Conservation (phyloP, 805 yeast species). For the Clavispora asparagi region DNA sequence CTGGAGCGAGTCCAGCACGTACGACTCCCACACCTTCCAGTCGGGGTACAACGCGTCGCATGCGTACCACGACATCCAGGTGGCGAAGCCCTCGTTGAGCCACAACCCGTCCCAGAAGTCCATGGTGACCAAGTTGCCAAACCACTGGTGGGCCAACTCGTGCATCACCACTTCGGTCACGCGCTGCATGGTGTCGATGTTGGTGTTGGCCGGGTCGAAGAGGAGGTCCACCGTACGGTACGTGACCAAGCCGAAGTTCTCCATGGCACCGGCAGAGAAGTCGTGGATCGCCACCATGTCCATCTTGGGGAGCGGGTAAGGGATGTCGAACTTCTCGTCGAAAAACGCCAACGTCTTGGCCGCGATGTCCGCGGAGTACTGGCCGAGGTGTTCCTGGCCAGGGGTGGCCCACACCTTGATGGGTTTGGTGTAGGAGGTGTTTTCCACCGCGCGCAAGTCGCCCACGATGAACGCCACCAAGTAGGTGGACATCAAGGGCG, state of each 20-base stretch:
- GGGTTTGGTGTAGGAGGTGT: conserved; percentile 61
- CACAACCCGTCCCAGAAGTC: conserved; percentile 91
- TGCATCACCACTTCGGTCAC: conserved; percentile 85
- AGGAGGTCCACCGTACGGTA: conserved; percentile 73
- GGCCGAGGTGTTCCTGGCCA: conserved; percentile 67
- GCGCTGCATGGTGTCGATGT: conserved; percentile 58
- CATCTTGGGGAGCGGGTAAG: conserved; percentile 75
- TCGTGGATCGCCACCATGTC: conserved; percentile 82
- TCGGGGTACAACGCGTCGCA: conserved; percentile 73
- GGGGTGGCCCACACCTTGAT: conserved; percentile 79
- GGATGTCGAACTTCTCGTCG: conserved; percentile 66
- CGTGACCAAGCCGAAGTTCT: conserved; percentile 77
- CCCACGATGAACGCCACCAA: conserved; percentile 80
- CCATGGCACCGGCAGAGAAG: conserved; percentile 88
- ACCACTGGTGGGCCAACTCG: conserved; percentile 91
- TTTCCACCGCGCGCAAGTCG: conserved; percentile 70
- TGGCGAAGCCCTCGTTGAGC: conserved; percentile 87
- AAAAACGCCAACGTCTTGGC: conserved; percentile 71
- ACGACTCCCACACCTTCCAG: conserved; percentile 84
- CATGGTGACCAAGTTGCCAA: conserved; percentile 86
- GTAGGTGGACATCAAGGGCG: conserved; percentile 82
- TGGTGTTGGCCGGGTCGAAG: conserved; percentile 66
- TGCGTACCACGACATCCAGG: conserved; percentile 88
- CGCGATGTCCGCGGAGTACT: conserved; percentile 68
- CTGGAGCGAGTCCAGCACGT: conserved; percentile 73